phyloP scores from a whole-genome alignment of 768 basidiomycete species.

The Chiua virens region DNA sequence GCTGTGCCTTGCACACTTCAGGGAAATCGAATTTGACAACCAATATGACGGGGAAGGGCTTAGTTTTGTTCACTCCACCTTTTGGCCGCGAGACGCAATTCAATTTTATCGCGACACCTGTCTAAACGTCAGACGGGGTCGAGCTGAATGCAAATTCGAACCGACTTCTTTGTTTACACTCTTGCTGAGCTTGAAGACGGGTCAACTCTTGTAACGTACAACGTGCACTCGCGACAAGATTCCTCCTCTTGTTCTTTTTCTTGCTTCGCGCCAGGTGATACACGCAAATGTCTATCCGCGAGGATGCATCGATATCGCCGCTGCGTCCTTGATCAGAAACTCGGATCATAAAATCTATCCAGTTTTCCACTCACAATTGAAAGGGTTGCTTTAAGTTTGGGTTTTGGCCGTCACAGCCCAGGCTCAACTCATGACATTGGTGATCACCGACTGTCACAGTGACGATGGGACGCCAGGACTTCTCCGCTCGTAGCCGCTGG shows the following conservation, averaged over 20 bases:
- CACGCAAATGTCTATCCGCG: constrained; percentile 52
- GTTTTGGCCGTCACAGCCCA: constrained; percentile 71
- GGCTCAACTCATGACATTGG: constrained; percentile 50
- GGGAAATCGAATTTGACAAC: constrained; percentile 23
- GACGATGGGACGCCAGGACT: constrained; percentile 67
- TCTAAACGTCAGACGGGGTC: constrained; percentile 9
- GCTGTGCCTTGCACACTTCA: not conserved
- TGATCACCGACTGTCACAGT: constrained; percentile 54
- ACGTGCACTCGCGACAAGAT: constrained; percentile 51
- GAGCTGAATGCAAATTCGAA: constrained; percentile 3
- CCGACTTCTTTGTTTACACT: constrained; percentile 43
- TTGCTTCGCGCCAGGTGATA: constrained; percentile 62
- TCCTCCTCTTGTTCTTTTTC: constrained; percentile 57
- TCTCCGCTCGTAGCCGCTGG: constrained; percentile 51
- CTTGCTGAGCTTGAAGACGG: constrained; percentile 44
- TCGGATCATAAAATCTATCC: not conserved
- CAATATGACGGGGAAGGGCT: constrained; percentile 2
- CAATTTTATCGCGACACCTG: constrained; percentile 47
- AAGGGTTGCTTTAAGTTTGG: constrained; percentile 59
- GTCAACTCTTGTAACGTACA: constrained; percentile 54
- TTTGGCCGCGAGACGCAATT: constrained; percentile 28
- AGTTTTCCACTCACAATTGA: constrained; percentile 44
- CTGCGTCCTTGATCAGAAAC: constrained; percentile 28
- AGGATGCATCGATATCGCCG: constrained; percentile 36
- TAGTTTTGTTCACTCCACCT: constrained; percentile 9